Evolutionary conservation across 768 basidiomycete species (phyloP).

Genomic region (Xanthoconium stramineum): DNA sequence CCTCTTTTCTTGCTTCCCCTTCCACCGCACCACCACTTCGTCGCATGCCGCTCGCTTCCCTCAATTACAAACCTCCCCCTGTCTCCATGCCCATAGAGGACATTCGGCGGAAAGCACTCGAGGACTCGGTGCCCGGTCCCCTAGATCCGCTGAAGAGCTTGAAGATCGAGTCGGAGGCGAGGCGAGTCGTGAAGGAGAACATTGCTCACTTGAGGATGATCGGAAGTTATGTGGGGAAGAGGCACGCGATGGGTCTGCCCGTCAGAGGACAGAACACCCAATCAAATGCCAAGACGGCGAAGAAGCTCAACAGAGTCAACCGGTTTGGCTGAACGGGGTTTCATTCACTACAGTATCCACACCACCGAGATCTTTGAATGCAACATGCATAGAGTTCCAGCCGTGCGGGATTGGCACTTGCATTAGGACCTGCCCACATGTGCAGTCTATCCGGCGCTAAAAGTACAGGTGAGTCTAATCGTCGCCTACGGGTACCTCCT

Average conservation of each 20-base stretch:
- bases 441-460: constrained; percentile 3
- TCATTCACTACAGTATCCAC: constrained; percentile 13
- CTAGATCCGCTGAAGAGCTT: constrained; percentile 68
- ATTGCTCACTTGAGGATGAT: constrained; percentile 92
- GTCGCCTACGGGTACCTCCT: constrained; percentile 92
- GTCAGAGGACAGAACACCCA: constrained; percentile 94
- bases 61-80: constrained; percentile 47
- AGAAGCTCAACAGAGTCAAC: constrained; percentile 83
- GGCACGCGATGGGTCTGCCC: constrained; percentile 91
- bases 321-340: constrained; percentile 41
- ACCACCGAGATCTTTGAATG: background rate
- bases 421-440: constrained; percentile 1
- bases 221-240: constrained; percentile 88
- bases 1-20: constrained; percentile 92
- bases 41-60: constrained; percentile 61
- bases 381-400: background rate
- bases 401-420: background rate
- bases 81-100: constrained; percentile 34
- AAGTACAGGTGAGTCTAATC: constrained; percentile 51
- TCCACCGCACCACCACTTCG: constrained; percentile 66
- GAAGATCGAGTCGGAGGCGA: constrained; percentile 86
- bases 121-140: constrained; percentile 35
- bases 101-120: constrained; percentile 25
- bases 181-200: constrained; percentile 80
- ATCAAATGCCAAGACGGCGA: constrained; percentile 87